phyloP scores from a whole-genome alignment of 177 flowering plant genomes.

The Vitis hybrid region DNA sequence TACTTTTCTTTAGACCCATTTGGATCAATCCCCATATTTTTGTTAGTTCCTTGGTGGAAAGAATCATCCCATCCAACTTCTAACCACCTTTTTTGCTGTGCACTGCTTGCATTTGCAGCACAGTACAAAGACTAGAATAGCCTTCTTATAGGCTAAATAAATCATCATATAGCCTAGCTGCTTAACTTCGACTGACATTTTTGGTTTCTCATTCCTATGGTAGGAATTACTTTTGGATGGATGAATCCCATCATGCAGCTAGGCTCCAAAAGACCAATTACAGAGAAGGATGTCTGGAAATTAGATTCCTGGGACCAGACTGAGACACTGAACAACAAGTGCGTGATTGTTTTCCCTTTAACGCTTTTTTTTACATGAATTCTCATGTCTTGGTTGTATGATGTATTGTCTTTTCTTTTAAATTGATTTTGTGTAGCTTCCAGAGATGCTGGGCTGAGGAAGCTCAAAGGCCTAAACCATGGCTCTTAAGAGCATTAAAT shows the following conservation, averaged over 20 bases:
- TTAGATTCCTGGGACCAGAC: conserved; percentile 91
- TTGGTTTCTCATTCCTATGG: conserved; percentile 12
- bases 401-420: background rate
- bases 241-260: conserved; percentile 81
- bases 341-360: conserved; percentile 5
- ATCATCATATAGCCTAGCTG: background rate
- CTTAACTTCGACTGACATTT: conserved; percentile 1
- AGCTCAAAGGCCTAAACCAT: conserved; percentile 67
- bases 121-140: background rate
- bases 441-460: conserved; percentile 86
- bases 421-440: conserved; percentile 47
- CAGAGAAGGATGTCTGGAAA: conserved; percentile 96
- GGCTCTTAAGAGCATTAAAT: conserved; percentile 88
- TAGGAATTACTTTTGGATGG: conserved; percentile 77
- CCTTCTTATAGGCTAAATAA: background rate
- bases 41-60: too few relatives aligned
- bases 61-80: too few relatives aligned
- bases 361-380: too few relatives aligned
- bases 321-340: conserved; percentile 78
- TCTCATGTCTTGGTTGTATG: conserved; percentile 1
- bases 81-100: background rate
- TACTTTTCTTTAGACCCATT: too few relatives aligned
- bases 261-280: conserved; percentile 75
- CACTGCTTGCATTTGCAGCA: background rate
- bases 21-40: too few relatives aligned